Evolutionary conservation across 306 rosid species (phyloP), one percentile per base, ranked within the genome.

Genomic region (Geum urbanum): DNA sequence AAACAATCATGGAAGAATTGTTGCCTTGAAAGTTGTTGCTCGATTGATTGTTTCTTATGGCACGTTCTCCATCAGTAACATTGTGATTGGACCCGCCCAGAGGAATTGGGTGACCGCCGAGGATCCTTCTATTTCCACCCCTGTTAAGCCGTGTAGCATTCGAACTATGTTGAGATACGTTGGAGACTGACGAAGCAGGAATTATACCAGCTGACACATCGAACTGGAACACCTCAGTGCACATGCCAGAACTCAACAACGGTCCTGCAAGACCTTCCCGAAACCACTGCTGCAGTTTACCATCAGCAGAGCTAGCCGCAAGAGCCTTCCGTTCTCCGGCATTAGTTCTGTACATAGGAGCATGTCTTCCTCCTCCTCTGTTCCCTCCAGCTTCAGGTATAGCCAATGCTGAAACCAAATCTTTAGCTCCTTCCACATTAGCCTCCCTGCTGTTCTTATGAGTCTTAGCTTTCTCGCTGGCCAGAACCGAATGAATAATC

Each of bases 261-360:
- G 99, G 95, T 18, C 95, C 99, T 89, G 96, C 96, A 79, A 89
- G 80, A 8, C 97, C 99, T 84, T 95, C 99, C n/a, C 85, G 92
- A 79, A 95, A 95, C 99, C 97, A 91, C 85, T 91, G 97, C 59
- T 89, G 97, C 74, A 89, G 88, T 77, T 79, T 87, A 66, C 99
- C 96, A 86, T 95, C 84, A 65, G 85, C 41, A 13, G 91, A 77
- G 69, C 92, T 84, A 64, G 88, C 74, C 50, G 87, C 60, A 52
- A 94, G 89, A 68, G 95, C 96, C 88, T 79, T 87, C 49, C 82
- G 87, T 76, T 80, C 83, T 71, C 82, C 86, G 0, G 84, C 22
- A 37, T 85, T 62, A 69, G 70, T 86, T 75, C 83, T 76, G 45
- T 88, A 85, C 5, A 84, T 67, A 63, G 79, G 76, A 66, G 89